Evolutionary conservation across 148 eudicot genomes (phyloP), one percentile per base, ranked within the genome.

Genomic region (Nepenthes gracilis): DNA sequence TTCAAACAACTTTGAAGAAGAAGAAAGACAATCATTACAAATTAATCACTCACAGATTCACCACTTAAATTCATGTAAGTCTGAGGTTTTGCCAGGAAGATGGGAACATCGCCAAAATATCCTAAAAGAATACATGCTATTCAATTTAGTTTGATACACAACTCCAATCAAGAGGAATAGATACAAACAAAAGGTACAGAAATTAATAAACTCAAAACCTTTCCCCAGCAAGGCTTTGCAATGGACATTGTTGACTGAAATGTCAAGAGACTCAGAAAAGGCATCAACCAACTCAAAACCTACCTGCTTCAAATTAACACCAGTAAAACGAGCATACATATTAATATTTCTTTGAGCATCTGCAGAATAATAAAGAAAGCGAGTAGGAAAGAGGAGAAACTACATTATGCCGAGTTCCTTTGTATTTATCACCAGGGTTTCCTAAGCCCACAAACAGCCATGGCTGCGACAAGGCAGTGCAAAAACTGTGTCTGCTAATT

Each of bases 381-480:
- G 23, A 23, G 23, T 23, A 23, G 10, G 52, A 47, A 33, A 23
- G 23, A 23, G 23, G 23, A 23, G 23, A 23, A 23, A 23, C 23
- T 51, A 88, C 98, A 74, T 93, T 93, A 72, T 93, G 95, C 40
- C 97, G 75, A 23, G 97, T 88, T 73, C 83, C 91, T 65, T 72
- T 72, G 57, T 77, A 93, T 73, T 89, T 89, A 33, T 79, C 83
- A 1, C 99, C 82, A 6, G 99, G 99, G 62, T 89, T 93, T 55
- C 97, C 97, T 62, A 89, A 72, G 5, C 97, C 99, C 13, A 93
- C 80, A 53, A 93, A 84, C 23, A 93, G 83, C 96, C 96, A 93
- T 52, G 98, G 94, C 37, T 61, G 82, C 38, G 72, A 70, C 53
- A n/a, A 49, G 57, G 69, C 2, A n/a, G 79, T 57, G 56, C 71